Evolutionary conservation across 352 stramenopile species (phyloP).

Genomic region (Achlya hypogyna): DNA sequence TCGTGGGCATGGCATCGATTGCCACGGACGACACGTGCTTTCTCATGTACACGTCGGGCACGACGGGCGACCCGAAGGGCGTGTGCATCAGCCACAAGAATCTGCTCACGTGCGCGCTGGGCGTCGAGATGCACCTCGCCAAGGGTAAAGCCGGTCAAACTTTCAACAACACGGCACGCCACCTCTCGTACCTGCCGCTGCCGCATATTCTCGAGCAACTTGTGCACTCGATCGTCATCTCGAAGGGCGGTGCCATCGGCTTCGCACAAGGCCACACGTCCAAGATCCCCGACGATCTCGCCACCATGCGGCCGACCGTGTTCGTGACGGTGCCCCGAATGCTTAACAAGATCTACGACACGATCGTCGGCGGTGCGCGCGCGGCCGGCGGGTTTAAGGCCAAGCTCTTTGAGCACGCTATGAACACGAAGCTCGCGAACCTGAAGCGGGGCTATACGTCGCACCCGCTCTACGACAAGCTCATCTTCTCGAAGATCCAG

Average conservation of each 20-base stretch:
- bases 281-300: constrained; percentile 76
- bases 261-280: constrained; percentile 73
- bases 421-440: constrained; percentile 51
- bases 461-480: constrained; percentile 75
- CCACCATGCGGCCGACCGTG: constrained; percentile 66
- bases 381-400: constrained; percentile 57
- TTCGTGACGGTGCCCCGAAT: constrained; percentile 79
- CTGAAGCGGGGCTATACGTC: constrained; percentile 38
- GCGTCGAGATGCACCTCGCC: constrained; percentile 1
- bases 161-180: constrained; percentile 1
- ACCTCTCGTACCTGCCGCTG: constrained; percentile 82
- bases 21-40: constrained; percentile 12
- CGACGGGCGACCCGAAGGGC: constrained; percentile 23
- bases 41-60: constrained; percentile 24
- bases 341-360: constrained; percentile 88
- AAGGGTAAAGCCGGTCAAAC: background rate
- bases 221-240: constrained; percentile 35
- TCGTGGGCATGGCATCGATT: background rate
- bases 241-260: constrained; percentile 52
- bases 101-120: constrained; percentile 23
- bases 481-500: constrained; percentile 88
- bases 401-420: constrained; percentile 62
- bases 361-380: constrained; percentile 35
- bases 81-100: constrained; percentile 24
- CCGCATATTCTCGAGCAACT: constrained; percentile 85